Evolutionary conservation across 192 early-diverging fungal genomes (phyloP).

Genomic region (Rhizoclosmatium sp.): DNA sequence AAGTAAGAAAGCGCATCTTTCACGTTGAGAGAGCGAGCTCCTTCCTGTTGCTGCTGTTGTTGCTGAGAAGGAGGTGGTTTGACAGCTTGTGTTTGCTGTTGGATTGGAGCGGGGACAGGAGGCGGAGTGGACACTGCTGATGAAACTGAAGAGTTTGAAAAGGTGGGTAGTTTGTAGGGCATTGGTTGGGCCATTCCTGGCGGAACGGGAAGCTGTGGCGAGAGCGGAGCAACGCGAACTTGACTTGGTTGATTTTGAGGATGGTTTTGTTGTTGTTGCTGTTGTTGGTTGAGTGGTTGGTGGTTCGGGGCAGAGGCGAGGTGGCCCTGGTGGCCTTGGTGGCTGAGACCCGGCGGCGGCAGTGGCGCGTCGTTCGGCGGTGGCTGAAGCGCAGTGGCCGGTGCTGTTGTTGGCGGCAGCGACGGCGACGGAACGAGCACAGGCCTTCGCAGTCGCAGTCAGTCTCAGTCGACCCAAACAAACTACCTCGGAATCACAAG

Average conservation of each 20-base stretch:
- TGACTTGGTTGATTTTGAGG: not conserved
- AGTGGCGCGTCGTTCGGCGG: not conserved
- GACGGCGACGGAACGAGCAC: not conserved
- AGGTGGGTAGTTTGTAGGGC: not conserved
- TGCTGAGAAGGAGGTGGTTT: not conserved
- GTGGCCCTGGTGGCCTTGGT: not conserved
- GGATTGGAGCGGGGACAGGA: not conserved
- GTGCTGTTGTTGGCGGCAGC: not conserved
- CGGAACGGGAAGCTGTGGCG: constrained; percentile 15
- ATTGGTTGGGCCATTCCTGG: not conserved
- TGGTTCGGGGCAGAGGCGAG: not conserved
- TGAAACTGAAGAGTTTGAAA: not conserved
- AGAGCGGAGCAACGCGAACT: not conserved
- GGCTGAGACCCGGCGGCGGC: not conserved
- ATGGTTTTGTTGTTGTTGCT: not conserved
- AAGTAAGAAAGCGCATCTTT: constrained; percentile 95
- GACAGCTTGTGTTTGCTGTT: not conserved
- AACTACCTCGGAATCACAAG: too few species aligned
- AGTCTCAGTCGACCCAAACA: too few species aligned
- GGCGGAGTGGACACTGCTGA: constrained; percentile 2
- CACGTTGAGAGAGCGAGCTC: constrained; percentile 75
- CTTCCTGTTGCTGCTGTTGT: constrained; percentile 8
- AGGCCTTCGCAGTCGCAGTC: not conserved
- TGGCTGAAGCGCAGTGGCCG: not conserved
- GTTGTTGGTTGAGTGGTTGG: not conserved